Conservation (phyloP, 345 rosid species). For the Durio zibethinus region DNA sequence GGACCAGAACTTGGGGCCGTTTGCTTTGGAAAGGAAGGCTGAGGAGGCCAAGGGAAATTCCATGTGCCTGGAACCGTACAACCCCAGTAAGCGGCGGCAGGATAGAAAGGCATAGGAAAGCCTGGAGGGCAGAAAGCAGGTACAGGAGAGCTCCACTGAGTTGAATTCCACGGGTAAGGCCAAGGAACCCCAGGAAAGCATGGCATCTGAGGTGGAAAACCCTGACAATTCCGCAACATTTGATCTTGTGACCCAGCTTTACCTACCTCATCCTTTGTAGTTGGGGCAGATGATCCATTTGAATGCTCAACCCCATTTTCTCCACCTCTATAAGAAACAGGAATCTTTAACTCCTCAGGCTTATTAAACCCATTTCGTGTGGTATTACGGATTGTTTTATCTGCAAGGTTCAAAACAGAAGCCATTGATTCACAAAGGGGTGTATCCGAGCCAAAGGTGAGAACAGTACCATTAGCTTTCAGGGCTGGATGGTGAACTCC, state of each 20-base stretch:
- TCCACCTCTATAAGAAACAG: slow-evolving; percentile 29
- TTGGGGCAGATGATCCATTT: slow-evolving; percentile 27
- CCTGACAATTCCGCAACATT: slow-evolving; percentile 26
- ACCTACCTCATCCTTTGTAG: slow-evolving; percentile 28
- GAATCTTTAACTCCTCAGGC: slow-evolving; percentile 42
- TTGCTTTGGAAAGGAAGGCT: slow-evolving; percentile 53
- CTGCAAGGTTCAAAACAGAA: slow-evolving; percentile 68
- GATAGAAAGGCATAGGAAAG: slow-evolving; percentile 57
- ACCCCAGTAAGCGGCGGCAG: slow-evolving; percentile 68
- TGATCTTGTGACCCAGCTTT: slow-evolving; percentile 31
- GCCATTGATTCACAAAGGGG: slow-evolving; percentile 85
- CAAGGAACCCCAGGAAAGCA: slow-evolving; percentile 54
- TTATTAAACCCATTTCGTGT: slow-evolving; percentile 48
- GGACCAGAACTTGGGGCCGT: slow-evolving; percentile 43
- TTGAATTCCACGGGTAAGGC: slow-evolving; percentile 59
- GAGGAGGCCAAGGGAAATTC: slow-evolving; percentile 69
- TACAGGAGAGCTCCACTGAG: slow-evolving; percentile 44
- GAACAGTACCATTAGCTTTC: slow-evolving; percentile 57
- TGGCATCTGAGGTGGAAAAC: slow-evolving; percentile 43
- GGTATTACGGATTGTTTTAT: slow-evolving; percentile 43
- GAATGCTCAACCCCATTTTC: slow-evolving; percentile 27
- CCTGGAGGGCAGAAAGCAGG: slow-evolving; percentile 52
- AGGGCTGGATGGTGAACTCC: slow-evolving; percentile 52
- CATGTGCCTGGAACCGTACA: slow-evolving; percentile 62
- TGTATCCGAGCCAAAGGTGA: slow-evolving; percentile 68